These are phyloP conservation scores for Kuraishia ogatae DNA, from an alignment of 805 yeast species.

Conservation along the genomic window DNA sequence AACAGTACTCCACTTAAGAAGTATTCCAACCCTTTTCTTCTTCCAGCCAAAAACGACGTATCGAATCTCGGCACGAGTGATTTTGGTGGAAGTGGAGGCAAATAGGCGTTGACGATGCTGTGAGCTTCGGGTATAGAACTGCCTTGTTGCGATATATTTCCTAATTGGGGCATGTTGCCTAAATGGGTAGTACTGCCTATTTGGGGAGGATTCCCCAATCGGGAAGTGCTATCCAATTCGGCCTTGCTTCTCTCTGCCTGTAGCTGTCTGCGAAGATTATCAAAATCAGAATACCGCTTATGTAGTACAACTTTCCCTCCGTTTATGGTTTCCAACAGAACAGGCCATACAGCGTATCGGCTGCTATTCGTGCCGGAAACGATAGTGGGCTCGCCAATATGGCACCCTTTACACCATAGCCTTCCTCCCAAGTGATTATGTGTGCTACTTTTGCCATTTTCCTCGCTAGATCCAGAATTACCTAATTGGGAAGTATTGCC, in stretches of 20 bases:
- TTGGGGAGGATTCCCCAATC: too few species aligned
- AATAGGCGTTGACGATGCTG: conserved; percentile 23
- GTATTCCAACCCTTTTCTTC: conserved; percentile 52
- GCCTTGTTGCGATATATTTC: too few species aligned
- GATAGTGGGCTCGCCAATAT: conserved; percentile 23
- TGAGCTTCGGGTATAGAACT: conserved; percentile 16
- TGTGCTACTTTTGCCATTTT: background rate
- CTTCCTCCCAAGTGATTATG: background rate
- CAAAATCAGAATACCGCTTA: conserved; percentile 63
- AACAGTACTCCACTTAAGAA: conserved; percentile 46
- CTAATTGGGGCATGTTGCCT: too few species aligned
- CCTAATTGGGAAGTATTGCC: background rate
- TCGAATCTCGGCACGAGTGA: conserved; percentile 34
- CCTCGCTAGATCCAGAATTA: background rate
- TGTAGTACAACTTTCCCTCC: conserved; percentile 36
- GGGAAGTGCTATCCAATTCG: too few species aligned
- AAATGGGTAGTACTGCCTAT: too few species aligned
- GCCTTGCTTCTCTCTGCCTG: conserved; percentile 8
- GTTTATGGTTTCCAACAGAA: conserved; percentile 11
- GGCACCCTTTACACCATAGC: conserved; percentile 20
- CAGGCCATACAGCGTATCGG: conserved; percentile 19
- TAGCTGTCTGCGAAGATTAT: conserved; percentile 31
- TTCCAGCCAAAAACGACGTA: conserved; percentile 38
- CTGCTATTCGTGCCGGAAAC: conserved; percentile 17
- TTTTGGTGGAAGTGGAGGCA: conserved; percentile 47